Evolutionary conservation across 495 filamentous ascomycete genomes (phyloP), one percentile per base, ranked within the genome.

Genomic region (Hypoxylon crocopeplum): DNA sequence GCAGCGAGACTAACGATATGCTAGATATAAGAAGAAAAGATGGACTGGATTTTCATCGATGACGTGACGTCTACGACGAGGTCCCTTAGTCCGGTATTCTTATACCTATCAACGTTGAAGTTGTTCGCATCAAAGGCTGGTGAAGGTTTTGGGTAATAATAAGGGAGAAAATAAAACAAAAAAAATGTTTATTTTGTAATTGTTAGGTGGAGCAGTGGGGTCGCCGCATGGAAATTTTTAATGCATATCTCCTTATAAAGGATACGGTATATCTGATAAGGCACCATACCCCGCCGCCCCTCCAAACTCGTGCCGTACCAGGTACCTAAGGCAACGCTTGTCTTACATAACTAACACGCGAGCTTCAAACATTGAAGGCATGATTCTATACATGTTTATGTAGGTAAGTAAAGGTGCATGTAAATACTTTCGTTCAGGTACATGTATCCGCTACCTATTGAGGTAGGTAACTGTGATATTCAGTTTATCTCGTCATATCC

Each of bases 131-230:
- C n/a, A n/a, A n/a, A n/a, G n/a, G n/a, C n/a, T n/a, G n/a, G n/a
- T n/a, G n/a, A 17, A 5, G 15, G n/a, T 0, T 47, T 55, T 54
- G 8, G 48, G 60, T 33, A 48, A 64, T 36, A 29, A 50, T 44
- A 46, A 32, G 32, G 47, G 17, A 7, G 3, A 27, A 33, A 41
- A 17, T 24, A 53, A 17, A 25, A 48, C 7, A 56, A 36, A 57
- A 62, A 49, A 58, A 46, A 49, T 42, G 58, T 54, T 64, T 59
- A 44, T 59, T 21, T 54, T 17, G 22, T 45, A 44, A 44, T 48
- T 48, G 12, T 36, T 48, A 64, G 37, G 60, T 53, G 60, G n/a
- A n/a, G n/a, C n/a, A n/a, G n/a, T n/a, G 60, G 60, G 60, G 56
- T 21, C 12, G 36, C 54, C 53, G 53, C 48, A 48, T 56, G 12